Evolutionary conservation across 2,329 filamentous ascomycete species (phyloP), one percentile per base, ranked within the genome.

Genomic region (Drechslerella coelobrocha): DNA sequence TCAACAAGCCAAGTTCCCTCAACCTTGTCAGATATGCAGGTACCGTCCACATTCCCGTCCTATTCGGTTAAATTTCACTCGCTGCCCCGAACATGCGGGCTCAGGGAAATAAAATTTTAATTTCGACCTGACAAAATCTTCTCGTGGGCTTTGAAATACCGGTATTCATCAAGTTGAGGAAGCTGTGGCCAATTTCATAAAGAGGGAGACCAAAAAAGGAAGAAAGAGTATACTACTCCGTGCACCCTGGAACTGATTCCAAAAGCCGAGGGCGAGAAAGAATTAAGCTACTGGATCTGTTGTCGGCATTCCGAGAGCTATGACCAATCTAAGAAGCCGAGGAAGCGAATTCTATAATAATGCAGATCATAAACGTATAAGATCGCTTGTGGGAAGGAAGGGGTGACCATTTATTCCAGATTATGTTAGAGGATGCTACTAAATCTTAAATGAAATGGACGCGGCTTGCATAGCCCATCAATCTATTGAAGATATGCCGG

Each of bases 1-100:
- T 60, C 66, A 53, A 43, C 26, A 41, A 31, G 47, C 65, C 41
- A 63, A 71, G 59, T 55, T 29, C 45, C 66, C 52, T 39, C 17
- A 63, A 71, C 66, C 66, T 63, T 71, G 66, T 63, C 59, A 41
- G 19, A 63, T 71, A 71, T 71, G 66, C 66, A 71, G 66, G 66
- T 62, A 71, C 66, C 59, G 39, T 39, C 39, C 50, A 59, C 54
- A 61, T 54, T 71, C 59, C 66, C 66, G 66, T 57, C 47, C 57
- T 54, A 21, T 63, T 71, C 66, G 66, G 66, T 63, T 71, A 71
- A 71, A 71, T 54, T 61, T 55, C 45, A 69, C 45, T 50, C 56
- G 45, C 47, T 41, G 45, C 45, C 9, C 48, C 34, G 48, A 17
- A 52, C 41, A 27, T 14, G 8, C 17, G 41, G 41, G 19, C 5